A percentile compares a stretch with the other conserved stretches of the same genome.
Evolutionary conservation across 345 rosid species (phyloP).

Genomic region (Physaria fendleri): DNA sequence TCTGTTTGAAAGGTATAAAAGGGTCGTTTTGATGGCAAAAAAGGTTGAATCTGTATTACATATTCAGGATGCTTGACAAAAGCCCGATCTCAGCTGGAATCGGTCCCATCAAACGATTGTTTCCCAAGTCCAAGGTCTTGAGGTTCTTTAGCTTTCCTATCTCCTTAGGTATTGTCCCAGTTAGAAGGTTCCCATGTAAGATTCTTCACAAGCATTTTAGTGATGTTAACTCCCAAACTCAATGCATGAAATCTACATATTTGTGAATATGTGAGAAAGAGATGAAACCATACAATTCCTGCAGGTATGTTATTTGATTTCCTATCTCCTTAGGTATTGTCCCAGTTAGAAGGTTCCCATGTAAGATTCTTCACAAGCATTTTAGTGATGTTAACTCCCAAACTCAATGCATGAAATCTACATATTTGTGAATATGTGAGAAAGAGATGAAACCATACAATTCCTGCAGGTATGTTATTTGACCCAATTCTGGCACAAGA

Average conservation of each 20-base stretch:
- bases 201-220: constrained; percentile 53
- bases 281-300: no score
- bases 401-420: no score
- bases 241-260: no score
- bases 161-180: constrained; percentile 81
- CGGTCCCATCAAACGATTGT: constrained; percentile 70
- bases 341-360: no score
- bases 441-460: no score
- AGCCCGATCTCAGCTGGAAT: constrained; percentile 81
- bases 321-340: no score
- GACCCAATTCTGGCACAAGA: constrained; percentile 76
- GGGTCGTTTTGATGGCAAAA: neutral
- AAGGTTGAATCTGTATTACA: constrained; percentile 35
- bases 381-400: no score
- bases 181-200: constrained; percentile 59
- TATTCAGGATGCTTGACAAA: constrained; percentile 41
- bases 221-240: no score
- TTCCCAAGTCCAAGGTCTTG: constrained; percentile 80
- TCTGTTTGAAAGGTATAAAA: neutral
- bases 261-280: no score
- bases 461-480: constrained; percentile 63
- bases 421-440: no score
- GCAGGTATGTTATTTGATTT: no score
- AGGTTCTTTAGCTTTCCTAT: constrained; percentile 71
- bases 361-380: no score